Evolutionary conservation across 169 alveolate genomes (phyloP).

Genomic region (Toxoplasma gondii): DNA sequence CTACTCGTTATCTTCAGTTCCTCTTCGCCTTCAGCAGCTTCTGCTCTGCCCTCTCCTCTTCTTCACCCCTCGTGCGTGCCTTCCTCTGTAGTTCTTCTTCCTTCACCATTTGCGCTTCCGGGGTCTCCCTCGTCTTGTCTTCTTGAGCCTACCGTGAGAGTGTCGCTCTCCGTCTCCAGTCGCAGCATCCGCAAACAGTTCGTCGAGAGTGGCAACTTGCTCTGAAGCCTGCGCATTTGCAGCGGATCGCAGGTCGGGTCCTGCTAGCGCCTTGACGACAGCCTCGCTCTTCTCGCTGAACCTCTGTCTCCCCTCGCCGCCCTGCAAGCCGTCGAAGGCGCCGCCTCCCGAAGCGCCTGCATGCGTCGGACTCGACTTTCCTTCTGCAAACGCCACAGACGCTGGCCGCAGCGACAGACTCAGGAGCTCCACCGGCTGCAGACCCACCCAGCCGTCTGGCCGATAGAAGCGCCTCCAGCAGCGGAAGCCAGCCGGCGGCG

Average conservation of each 20-base stretch:
- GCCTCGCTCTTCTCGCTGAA: slow-evolving; percentile 48
- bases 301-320: not conserved
- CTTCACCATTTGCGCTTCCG: too few relatives aligned
- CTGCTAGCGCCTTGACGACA: slow-evolving; percentile 37
- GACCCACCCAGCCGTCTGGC: slow-evolving; percentile 65
- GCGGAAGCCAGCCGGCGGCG: slow-evolving; percentile 49
- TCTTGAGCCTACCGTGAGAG: not conserved
- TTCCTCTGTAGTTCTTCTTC: not conserved
- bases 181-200: slow-evolving; percentile 40
- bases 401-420: not conserved
- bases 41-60: too few relatives aligned
- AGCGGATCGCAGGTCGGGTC: slow-evolving; percentile 45
- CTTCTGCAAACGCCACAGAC: not conserved
- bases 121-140: too few relatives aligned
- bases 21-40: too few relatives aligned
- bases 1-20: too few relatives aligned
- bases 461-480: slow-evolving; percentile 59
- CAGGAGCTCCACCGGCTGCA: slow-evolving; percentile 54
- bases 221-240: slow-evolving; percentile 34
- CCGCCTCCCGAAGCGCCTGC: not conserved
- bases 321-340: not conserved
- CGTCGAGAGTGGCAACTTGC: slow-evolving; percentile 40
- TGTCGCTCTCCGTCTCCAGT: not conserved
- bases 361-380: not conserved
- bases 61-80: not conserved